phyloP scores from a whole-genome alignment of 345 rosid species.

The Acer yangbiense region DNA sequence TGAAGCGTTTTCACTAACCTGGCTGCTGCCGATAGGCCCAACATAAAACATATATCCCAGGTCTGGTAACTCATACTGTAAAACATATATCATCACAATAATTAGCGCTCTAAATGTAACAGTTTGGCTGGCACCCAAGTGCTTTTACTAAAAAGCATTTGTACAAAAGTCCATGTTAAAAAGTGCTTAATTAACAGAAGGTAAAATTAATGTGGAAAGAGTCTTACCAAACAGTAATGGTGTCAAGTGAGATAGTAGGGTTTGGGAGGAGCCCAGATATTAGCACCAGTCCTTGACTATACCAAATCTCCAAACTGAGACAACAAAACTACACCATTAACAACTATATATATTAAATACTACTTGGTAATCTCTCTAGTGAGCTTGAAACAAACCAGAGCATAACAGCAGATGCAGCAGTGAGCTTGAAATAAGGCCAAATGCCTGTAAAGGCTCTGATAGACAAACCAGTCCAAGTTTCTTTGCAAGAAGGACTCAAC shows the following conservation, averaged over 20 bases:
- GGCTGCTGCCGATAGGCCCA: conserved; percentile 70
- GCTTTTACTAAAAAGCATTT: too few species aligned
- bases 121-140: too few species aligned
- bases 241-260: conserved; percentile 77
- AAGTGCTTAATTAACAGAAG: too few species aligned
- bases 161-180: too few species aligned
- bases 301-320: conserved; percentile 93
- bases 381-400: conserved; percentile 52
- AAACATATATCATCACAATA: neutral
- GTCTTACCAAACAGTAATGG: conserved; percentile 78
- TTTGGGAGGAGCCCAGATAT: conserved; percentile 77
- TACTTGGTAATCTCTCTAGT: too few species aligned
- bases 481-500: conserved; percentile 68
- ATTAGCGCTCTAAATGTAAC: too few species aligned
- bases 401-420: conserved; percentile 85
- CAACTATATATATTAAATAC: neutral
- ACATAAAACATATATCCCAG: conserved; percentile 83
- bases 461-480: conserved; percentile 86
- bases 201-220: neutral
- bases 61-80: conserved; percentile 77
- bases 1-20: conserved; percentile 37
- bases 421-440: conserved; percentile 95
- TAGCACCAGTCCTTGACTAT: conserved; percentile 88
- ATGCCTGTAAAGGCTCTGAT: conserved; percentile 59
- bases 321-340: neutral